These are phyloP conservation scores for Cucumis variabilis DNA, from an alignment of 331 rosid genomes.

Conservation along the genomic window DNA sequence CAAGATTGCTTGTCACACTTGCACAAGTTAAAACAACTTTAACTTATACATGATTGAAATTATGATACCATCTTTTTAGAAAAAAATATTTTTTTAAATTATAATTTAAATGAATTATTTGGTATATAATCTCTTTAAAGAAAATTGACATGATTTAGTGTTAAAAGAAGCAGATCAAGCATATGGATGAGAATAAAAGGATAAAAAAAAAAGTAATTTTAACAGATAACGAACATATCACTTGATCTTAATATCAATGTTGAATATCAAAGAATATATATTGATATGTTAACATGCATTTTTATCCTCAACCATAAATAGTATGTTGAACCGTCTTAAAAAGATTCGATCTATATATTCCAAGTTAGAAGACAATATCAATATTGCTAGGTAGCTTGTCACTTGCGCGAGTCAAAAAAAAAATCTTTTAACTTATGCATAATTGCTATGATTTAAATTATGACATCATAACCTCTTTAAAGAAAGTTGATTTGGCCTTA, in stretches of 20 bases:
- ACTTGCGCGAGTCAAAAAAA: not conserved
- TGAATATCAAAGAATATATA: too few species aligned
- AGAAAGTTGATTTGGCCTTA: constrained; percentile 11
- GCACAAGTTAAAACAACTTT: not conserved
- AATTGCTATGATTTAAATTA: not conserved
- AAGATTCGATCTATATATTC: not conserved
- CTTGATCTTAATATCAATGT: too few species aligned
- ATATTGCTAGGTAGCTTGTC: not conserved
- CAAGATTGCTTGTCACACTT: not conserved
- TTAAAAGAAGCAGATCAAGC: not conserved
- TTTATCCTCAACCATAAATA: too few species aligned
- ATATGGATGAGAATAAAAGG: not conserved
- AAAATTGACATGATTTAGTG: not conserved
- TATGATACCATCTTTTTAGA: not conserved
- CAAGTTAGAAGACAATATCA: not conserved
- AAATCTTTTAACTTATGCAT: not conserved
- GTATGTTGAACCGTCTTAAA: too few species aligned
- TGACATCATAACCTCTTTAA: not conserved
- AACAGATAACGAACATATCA: too few species aligned
- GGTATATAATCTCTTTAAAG: not conserved
- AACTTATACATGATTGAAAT: too few species aligned
- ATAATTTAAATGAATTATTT: not conserved
- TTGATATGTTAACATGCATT: too few species aligned
- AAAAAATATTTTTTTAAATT: too few species aligned
- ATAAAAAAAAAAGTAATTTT: too few species aligned